Conservation (phyloP, 306 rosid genomes). For the Crotalaria pallida region DNA sequence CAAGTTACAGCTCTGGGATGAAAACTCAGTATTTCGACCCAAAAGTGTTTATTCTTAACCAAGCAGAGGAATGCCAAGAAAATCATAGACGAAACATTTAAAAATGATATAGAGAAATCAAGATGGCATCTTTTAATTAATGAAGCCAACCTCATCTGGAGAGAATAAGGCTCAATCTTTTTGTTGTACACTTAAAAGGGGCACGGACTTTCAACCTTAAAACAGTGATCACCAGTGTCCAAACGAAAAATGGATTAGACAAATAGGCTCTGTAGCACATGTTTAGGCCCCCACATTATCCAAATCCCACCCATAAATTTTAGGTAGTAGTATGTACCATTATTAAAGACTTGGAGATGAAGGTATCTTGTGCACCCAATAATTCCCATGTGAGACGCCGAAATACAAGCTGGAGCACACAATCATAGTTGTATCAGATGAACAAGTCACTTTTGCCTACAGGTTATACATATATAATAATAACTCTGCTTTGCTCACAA, state of each 20-base stretch:
- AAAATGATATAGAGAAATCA: no score
- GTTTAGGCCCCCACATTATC: constrained; percentile 12
- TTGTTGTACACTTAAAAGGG: no score
- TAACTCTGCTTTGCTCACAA: constrained; percentile 26
- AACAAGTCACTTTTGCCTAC: constrained; percentile 22
- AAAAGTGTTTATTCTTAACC: no score
- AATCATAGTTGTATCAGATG: constrained; percentile 16
- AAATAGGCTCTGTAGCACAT: constrained; percentile 10
- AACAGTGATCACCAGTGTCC: not conserved
- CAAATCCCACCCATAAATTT: not conserved
- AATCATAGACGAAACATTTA: no score
- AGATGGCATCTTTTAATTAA: no score
- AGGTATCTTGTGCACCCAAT: constrained; percentile 3
- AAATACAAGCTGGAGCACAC: constrained; percentile 28
- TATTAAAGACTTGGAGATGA: constrained; percentile 6
- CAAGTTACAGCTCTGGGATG: no score
- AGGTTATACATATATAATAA: constrained; percentile 22
- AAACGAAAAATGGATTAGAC: not conserved
- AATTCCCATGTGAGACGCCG: constrained; percentile 27
- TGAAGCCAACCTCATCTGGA: no score
- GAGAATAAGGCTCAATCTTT: no score
- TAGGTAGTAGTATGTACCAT: not conserved
- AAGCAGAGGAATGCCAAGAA: no score
- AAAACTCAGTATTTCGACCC: not conserved
- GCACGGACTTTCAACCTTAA: not conserved